Evolutionary conservation across 257 asterid genomes (phyloP).

Genomic region (Solanum piurae): DNA sequence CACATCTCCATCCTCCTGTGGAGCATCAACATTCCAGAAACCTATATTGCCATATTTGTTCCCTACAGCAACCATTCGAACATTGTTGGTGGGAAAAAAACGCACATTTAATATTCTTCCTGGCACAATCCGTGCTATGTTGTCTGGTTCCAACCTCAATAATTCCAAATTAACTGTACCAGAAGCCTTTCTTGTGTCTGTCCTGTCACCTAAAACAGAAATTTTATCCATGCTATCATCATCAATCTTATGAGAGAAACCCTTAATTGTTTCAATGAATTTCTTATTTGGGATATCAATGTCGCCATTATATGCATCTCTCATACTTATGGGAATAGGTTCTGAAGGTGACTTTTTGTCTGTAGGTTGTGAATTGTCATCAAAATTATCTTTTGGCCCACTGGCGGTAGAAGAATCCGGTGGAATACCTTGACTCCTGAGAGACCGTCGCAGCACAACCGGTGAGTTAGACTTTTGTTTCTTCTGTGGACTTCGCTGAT

Average conservation of each 20-base stretch:
- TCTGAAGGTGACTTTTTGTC: slow-evolving; percentile 10
- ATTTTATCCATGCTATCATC: slow-evolving; percentile 9
- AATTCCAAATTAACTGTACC: slow-evolving; percentile 39
- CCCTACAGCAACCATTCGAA: slow-evolving; percentile 66
- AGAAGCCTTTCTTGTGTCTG: slow-evolving; percentile 9
- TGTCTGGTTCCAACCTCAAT: slow-evolving; percentile 48
- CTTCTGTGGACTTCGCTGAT: slow-evolving; percentile 47
- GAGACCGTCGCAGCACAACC: slow-evolving; percentile 71
- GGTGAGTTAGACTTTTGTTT: slow-evolving; percentile 49
- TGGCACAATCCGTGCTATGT: slow-evolving; percentile 62
- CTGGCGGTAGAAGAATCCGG: slow-evolving; percentile 58
- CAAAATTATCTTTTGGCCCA: slow-evolving; percentile 48
- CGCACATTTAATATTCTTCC: slow-evolving; percentile 58
- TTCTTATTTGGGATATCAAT: slow-evolving; percentile 24
- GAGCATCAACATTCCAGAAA: slow-evolving; percentile 66
- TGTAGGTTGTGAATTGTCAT: slow-evolving; percentile 10
- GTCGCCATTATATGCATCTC: slow-evolving; percentile 38
- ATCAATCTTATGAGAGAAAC: slow-evolving; percentile 9
- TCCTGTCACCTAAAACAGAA: background rate
- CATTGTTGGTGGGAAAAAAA: slow-evolving; percentile 53
- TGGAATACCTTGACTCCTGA: slow-evolving; percentile 74
- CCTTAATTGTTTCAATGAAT: slow-evolving; percentile 24
- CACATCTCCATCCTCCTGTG: slow-evolving; percentile 52
- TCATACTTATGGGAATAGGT: slow-evolving; percentile 46
- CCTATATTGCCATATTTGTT: slow-evolving; percentile 72